These are phyloP conservation scores for Thielaviopsis cerberus DNA, from an alignment of 2,329 filamentous ascomycete species.

Conservation along the genomic window DNA sequence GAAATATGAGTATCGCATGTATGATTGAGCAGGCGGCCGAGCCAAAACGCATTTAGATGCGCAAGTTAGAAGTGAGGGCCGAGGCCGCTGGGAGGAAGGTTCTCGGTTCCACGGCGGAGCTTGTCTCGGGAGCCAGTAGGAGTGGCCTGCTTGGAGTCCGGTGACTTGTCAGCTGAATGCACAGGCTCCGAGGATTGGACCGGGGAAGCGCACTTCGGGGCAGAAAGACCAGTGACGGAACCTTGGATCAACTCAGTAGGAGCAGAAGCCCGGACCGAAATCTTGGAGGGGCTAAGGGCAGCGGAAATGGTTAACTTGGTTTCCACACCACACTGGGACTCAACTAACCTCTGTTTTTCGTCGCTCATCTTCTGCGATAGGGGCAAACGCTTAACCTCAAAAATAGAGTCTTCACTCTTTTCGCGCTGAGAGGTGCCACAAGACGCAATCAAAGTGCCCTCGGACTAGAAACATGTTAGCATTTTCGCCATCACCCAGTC, in stretches of 20 bases:
- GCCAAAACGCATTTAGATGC: not conserved
- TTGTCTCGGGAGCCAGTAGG: conserved; percentile 6
- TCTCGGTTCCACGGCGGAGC: conserved; percentile 10
- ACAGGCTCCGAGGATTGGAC: conserved; percentile 2
- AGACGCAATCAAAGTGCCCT: conserved; percentile 1
- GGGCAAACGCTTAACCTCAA: conserved; percentile 8
- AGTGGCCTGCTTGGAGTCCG: conserved; percentile 9
- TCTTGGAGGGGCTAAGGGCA: conserved; percentile 5
- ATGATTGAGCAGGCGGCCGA: not conserved
- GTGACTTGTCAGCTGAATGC: conserved; percentile 3
- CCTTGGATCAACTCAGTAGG: not conserved
- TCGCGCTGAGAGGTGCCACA: conserved; percentile 4
- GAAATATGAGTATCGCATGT: not conserved
- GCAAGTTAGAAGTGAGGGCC: not conserved
- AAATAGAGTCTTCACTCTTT: conserved; percentile 4
- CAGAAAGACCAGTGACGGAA: not conserved
- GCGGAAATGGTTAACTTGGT: not conserved
- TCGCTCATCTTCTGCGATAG: conserved; percentile 3
- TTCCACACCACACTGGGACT: not conserved
- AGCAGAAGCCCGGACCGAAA: conserved; percentile 3
- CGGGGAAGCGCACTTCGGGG: conserved; percentile 8
- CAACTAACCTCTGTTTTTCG: conserved; percentile 4
- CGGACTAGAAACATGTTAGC: not conserved
- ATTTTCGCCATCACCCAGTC: not conserved
- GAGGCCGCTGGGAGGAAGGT: conserved; percentile 6